phyloP scores from a whole-genome alignment of 352 stramenopile species.

The Phytophthora foliorum region DNA sequence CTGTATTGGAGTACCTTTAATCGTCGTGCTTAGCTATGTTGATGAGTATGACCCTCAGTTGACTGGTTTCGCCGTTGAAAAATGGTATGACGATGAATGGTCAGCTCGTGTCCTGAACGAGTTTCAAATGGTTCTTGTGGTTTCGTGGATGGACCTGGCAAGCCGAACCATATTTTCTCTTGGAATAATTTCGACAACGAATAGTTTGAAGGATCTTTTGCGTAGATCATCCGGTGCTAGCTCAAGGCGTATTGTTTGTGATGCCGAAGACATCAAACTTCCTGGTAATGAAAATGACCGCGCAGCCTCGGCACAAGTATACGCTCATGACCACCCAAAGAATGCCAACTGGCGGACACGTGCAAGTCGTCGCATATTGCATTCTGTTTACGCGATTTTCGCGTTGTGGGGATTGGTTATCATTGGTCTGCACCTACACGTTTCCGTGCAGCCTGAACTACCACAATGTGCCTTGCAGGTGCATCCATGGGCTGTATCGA shows the following conservation, averaged over 20 bases:
- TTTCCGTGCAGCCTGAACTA: constrained; percentile 19
- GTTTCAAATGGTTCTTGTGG: constrained; percentile 40
- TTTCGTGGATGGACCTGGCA: constrained; percentile 36
- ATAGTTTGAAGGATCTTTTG: constrained; percentile 35
- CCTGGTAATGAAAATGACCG: not conserved
- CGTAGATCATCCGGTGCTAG: not conserved
- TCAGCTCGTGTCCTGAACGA: constrained; percentile 36
- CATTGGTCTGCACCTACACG: constrained; percentile 33
- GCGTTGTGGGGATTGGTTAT: constrained; percentile 27
- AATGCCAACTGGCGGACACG: not conserved
- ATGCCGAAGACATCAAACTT: constrained; percentile 2
- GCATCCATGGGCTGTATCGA: constrained; percentile 37
- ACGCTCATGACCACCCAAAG: not conserved
- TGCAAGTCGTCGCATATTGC: not conserved
- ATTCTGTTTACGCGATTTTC: constrained; percentile 17
- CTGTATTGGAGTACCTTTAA: constrained; percentile 28
- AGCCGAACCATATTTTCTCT: constrained; percentile 35
- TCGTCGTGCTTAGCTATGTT: constrained; percentile 30
- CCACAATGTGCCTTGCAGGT: constrained; percentile 36
- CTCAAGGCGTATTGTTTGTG: constrained; percentile 15
- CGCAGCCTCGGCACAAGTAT: not conserved
- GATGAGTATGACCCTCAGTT: constrained; percentile 21
- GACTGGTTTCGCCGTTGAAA: constrained; percentile 20
- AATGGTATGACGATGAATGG: constrained; percentile 43
- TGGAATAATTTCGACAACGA: constrained; percentile 27